Conservation (phyloP, 176 grass and related monocot species). For the Musa schizocarpa region DNA sequence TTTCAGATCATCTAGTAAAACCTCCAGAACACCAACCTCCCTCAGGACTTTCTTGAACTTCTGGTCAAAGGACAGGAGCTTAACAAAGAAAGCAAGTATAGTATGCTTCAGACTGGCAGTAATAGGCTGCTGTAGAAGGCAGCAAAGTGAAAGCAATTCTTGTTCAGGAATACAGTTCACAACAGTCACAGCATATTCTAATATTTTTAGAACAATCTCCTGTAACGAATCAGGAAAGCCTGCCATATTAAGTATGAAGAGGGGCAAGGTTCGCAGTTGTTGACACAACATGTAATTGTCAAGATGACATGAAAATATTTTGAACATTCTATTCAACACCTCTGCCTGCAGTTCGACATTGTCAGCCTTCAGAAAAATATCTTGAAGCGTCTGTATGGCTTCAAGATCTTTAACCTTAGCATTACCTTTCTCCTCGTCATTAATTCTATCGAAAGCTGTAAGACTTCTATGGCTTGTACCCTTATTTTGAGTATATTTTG, state of each 20-base stretch:
- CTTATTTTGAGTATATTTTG: slow-evolving; percentile 44
- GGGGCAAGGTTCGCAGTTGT: slow-evolving; percentile 84
- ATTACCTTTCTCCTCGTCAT: slow-evolving; percentile 70
- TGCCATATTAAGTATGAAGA: slow-evolving; percentile 99
- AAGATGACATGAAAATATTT: slow-evolving; percentile 97
- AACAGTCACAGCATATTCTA: slow-evolving; percentile 97
- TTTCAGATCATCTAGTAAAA: slow-evolving; percentile 94
- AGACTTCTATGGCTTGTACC: slow-evolving; percentile 49
- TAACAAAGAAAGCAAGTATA: slow-evolving; percentile 90
- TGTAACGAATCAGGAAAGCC: slow-evolving; percentile 90
- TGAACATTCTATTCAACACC: slow-evolving; percentile 99
- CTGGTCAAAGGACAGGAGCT: slow-evolving; percentile 97
- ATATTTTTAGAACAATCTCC: slow-evolving; percentile 98
- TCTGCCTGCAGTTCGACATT: slow-evolving; percentile 95
- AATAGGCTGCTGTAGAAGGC: slow-evolving; percentile 97
- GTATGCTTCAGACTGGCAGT: slow-evolving; percentile 74
- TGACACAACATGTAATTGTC: slow-evolving; percentile 98
- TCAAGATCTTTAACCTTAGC: slow-evolving; percentile 98
- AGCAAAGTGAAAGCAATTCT: slow-evolving; percentile 92
- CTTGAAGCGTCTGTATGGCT: slow-evolving; percentile 97
- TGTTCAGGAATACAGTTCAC: slow-evolving; percentile 97
- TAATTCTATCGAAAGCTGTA: slow-evolving; percentile 55
- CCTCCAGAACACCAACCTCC: slow-evolving; percentile 94
- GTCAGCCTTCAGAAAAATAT: slow-evolving; percentile 98
- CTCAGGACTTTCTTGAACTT: slow-evolving; percentile 96